Percentiles rank a stretch among this genome's conserved stretches.
Evolutionary conservation across 139 green algal genomes (phyloP).

Genomic region (Trebouxia sp.): DNA sequence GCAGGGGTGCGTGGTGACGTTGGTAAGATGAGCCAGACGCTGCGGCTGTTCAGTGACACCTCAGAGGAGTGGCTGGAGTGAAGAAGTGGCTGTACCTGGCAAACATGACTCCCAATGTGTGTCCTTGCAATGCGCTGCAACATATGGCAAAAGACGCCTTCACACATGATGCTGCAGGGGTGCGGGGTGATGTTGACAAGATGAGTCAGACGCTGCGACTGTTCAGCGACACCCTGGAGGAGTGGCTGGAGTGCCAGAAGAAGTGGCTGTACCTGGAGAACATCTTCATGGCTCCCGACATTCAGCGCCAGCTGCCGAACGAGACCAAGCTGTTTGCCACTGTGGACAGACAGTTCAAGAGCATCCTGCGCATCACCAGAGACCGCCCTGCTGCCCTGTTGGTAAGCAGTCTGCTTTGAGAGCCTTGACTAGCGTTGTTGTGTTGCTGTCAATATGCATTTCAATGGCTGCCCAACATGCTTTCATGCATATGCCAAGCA

Average conservation of each 20-base stretch:
- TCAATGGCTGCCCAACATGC: no score
- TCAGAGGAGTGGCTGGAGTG: conserved; percentile 50
- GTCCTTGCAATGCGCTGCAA: no score
- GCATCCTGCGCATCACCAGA: conserved; percentile 47
- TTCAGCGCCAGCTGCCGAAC: conserved; percentile 81
- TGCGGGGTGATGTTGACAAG: conserved; percentile 40
- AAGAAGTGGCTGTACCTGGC: conserved; percentile 90
- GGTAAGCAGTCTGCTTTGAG: conserved; percentile 30
- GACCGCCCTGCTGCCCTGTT: conserved; percentile 51
- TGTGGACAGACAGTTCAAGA: conserved; percentile 44
- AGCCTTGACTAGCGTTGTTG: no score
- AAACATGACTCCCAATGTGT: no score
- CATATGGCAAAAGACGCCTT: no score
- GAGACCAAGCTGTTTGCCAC: conserved; percentile 76
- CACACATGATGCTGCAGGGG: background rate
- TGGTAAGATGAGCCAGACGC: conserved; percentile 44
- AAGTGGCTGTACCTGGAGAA: conserved; percentile 89
- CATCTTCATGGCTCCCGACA: conserved; percentile 84
- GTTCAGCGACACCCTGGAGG: conserved; percentile 66
- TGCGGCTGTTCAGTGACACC: conserved; percentile 67
- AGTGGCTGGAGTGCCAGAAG: conserved; percentile 70
- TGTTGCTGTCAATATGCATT: no score
- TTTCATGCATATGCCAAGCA: no score
- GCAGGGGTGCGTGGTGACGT: conserved; percentile 35
- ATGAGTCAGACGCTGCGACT: conserved; percentile 58